phyloP scores from a whole-genome alignment of 768 basidiomycete species.

The Candolleomyces eurysporus region DNA sequence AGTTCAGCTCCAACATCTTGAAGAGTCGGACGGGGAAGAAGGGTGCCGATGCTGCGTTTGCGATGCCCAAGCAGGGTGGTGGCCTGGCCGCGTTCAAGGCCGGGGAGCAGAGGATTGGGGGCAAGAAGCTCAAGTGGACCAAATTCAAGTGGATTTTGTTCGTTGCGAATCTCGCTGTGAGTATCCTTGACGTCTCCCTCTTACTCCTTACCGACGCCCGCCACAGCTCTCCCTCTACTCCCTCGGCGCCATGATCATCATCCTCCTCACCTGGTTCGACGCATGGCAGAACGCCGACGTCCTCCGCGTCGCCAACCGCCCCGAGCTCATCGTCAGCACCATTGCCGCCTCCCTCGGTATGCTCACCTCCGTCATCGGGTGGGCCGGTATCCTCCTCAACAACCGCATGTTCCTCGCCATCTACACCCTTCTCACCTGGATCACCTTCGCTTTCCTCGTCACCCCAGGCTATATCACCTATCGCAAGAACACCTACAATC shows the following conservation, averaged over 20 bases:
- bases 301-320: slow-evolving; percentile 63
- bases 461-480: slow-evolving; percentile 80
- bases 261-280: slow-evolving; percentile 77
- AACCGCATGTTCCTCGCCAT: slow-evolving; percentile 80
- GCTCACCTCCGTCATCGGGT: slow-evolving; percentile 71
- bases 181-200: slow-evolving; percentile 13
- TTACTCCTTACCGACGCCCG: neutral
- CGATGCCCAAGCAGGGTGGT: slow-evolving; percentile 61
- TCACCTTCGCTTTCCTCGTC: slow-evolving; percentile 69
- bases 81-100: slow-evolving; percentile 63
- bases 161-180: slow-evolving; percentile 53
- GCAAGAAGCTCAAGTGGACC: slow-evolving; percentile 62
- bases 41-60: slow-evolving; percentile 21
- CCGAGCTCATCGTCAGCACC: slow-evolving; percentile 69
- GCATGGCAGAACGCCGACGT: slow-evolving; percentile 67
- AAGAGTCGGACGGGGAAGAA: slow-evolving; percentile 35
- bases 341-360: slow-evolving; percentile 56
- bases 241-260: slow-evolving; percentile 65
- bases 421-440: slow-evolving; percentile 77
- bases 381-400: slow-evolving; percentile 83
- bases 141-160: slow-evolving; percentile 84
- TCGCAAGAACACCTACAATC: slow-evolving; percentile 52
- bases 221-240: slow-evolving; percentile 39
- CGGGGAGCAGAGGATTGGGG: slow-evolving; percentile 51
- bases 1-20: slow-evolving; percentile 56